Evolutionary conservation across 805 yeast species (phyloP), one percentile per base, ranked within the genome.

Genomic region (Lipomyces sp.): DNA sequence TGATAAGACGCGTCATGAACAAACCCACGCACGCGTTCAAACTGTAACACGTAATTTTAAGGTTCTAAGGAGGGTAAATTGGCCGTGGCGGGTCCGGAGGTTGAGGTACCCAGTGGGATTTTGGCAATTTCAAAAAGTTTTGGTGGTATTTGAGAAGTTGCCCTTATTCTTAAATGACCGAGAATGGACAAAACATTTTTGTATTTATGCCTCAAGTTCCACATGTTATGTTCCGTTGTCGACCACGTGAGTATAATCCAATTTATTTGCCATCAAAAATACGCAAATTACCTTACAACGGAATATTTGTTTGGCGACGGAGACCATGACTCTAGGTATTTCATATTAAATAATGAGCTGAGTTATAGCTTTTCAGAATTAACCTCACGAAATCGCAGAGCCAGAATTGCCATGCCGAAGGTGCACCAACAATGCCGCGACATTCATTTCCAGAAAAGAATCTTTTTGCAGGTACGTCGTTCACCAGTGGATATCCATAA

Each of bases 391-490:
- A 10, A 42, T 4, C 48, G 35, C 54, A 51, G 54, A 51, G 35
- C 30, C 54, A 24, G 60, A n/a, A 11, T 62, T 71, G 3, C 60
- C 56, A 10, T 87, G 89, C 72, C 81, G 79, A 71, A 76, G 90
- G 60, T 88, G 92, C 76, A 81, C 82, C 60, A 72, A 67, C 1
- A 80, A 75, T 6, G 71, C 69, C 0, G 81, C 87, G 0, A 80
- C 78, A 3, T 75, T 86, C 2, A 72, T 80, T 0, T 82, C 90
- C 1, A 77, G 96, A 60, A 87, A 87, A 67, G 94, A 90, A 73
- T 74, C 79, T 18, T 88, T 88, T 65, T 90, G 96, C 77, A 77
- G 80, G 66, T 64, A 66, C 48, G 76, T 51, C 4, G 30, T 29
- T n/a, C n/a, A 24, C 18, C 29, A 6, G 30, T 29, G 24, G 35